Conservation (phyloP, 306 rosid species). For the Vigna nakashimae region DNA sequence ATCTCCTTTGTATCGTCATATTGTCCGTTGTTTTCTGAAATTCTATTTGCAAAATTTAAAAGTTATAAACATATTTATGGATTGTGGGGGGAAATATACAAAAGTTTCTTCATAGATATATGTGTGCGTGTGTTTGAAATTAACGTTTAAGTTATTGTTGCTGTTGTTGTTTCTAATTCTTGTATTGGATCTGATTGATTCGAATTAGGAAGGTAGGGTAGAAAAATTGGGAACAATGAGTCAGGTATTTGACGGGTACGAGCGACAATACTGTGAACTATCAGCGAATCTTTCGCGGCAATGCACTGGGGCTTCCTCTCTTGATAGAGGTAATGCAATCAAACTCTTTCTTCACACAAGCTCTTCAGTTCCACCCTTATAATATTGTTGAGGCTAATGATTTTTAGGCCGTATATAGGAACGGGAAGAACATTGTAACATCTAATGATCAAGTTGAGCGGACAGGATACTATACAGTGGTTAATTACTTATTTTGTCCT, state of each 20-base stretch:
- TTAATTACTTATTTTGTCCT: no score
- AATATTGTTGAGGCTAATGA: constrained; percentile 12
- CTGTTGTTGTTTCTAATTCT: constrained; percentile 6
- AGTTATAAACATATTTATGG: not conserved
- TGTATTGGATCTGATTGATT: constrained; percentile 32
- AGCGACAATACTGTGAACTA: constrained; percentile 65
- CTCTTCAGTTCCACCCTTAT: not conserved
- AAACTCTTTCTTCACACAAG: not conserved
- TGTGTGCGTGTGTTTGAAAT: constrained; percentile 6
- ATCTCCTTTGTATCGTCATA: not conserved
- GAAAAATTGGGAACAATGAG: constrained; percentile 47
- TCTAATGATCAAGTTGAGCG: not conserved
- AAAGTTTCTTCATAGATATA: not conserved
- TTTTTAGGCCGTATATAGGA: not conserved
- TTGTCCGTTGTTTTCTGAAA: constrained; percentile 2
- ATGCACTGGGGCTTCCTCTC: constrained; percentile 56
- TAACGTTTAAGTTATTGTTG: constrained; percentile 4
- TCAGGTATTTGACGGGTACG: constrained; percentile 54
- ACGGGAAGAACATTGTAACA: constrained; percentile 1
- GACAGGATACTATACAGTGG: not conserved
- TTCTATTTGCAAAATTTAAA: not conserved
- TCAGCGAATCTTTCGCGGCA: constrained; percentile 58
- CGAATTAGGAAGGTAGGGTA: constrained; percentile 29
- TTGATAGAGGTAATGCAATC: constrained; percentile 55
- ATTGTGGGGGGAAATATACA: not conserved